Evolutionary conservation across 1,284 basidiomycete genomes (phyloP), one percentile per base, ranked within the genome.

Genomic region (Boletus semigastroideus): DNA sequence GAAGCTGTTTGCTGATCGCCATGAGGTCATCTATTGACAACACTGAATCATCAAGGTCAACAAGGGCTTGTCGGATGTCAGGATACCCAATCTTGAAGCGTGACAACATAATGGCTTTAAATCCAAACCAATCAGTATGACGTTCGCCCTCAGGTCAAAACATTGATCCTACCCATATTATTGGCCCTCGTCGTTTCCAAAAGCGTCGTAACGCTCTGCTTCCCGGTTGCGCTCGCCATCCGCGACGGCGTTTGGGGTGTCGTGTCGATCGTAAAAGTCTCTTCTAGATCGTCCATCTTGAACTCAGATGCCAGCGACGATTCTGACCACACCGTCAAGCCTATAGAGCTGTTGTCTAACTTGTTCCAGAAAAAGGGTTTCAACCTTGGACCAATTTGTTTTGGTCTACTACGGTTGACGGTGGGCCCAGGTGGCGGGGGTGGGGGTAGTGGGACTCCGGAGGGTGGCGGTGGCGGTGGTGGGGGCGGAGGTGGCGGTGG

Each of bases 351-450:
- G 7, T 68, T 68, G 8, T 78, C 72, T 9, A 94, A 57, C 63
- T 96, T 95, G 58, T 85, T 89, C 93, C 94, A 96, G 68, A 94
- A 94, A 71, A 96, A 92, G 0, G 92, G 89, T 68, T 88, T 90
- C 48, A 94, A 70, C 53, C 85, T 16, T 81, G 83, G 34, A 66
- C 73, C 38, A 58, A 63, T 27, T 61, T 59, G 53, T 69, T 67
- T 71, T 37, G 59, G 53, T 52, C 69, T 68, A 43, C 60, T 52
- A 46, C 60, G 62, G 48, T 64, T 60, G 55, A 72, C 73, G 11
- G 71, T 65, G 7, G 70, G 62, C 5, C 49, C 57, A 16, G 46
- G 51, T 5, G 45, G 46, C 30, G 59, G 51, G 7, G 61, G 65
- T 0, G 66, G 60, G 0, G 72, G 67, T 1, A 0, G 65, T 70